A percentile compares a stretch with the other conserved stretches of the same genome.
These are phyloP conservation scores for Laguncularia racemosa DNA, from an alignment of 345 rosid species.

Conservation along the genomic window DNA sequence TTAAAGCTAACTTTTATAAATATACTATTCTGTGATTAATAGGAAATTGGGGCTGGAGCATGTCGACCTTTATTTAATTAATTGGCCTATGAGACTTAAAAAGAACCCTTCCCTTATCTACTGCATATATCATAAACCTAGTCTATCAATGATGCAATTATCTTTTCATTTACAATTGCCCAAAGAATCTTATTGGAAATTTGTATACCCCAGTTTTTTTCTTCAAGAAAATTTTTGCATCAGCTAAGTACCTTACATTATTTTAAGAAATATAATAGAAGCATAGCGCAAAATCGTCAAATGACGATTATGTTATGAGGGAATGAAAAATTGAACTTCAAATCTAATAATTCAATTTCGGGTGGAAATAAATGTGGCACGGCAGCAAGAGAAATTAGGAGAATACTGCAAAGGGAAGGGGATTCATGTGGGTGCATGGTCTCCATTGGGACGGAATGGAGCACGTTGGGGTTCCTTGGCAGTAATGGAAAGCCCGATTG, in stretches of 20 bases:
- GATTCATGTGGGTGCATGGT: slow-evolving; percentile 21
- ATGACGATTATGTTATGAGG: background rate
- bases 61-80: slow-evolving; percentile 25
- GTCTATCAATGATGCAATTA: no score
- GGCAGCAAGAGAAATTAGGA: slow-evolving; percentile 31
- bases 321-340: background rate
- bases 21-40: background rate
- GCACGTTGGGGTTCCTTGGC: slow-evolving; percentile 21
- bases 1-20: background rate
- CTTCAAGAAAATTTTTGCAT: no score
- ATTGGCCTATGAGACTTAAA: slow-evolving; percentile 17
- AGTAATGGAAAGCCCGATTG: slow-evolving; percentile 21
- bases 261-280: no score
- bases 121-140: no score
- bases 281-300: no score
- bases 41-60: slow-evolving; percentile 26
- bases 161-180: no score
- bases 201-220: background rate
- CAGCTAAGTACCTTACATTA: no score
- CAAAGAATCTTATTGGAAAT: no score
- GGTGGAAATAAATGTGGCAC: slow-evolving; percentile 31
- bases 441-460: slow-evolving; percentile 32
- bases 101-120: background rate
- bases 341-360: background rate
- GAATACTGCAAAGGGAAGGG: slow-evolving; percentile 20